Conservation (phyloP, 1,284 basidiomycete genomes). For the Tilletia horrida region DNA sequence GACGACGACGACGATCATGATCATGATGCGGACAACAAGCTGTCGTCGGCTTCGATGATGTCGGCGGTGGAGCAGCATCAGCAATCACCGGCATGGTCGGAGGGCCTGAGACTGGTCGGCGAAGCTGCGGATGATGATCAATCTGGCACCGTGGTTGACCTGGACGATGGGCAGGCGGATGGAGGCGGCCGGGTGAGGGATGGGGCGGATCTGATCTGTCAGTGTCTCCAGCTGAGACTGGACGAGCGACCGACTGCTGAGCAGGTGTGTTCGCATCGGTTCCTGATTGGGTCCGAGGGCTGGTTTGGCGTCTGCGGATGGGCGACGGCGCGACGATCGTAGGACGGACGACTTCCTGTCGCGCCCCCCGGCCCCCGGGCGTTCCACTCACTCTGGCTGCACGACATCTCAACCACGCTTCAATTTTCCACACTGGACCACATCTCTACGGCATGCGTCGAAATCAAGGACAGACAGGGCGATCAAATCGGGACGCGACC, state of each 20-base stretch:
- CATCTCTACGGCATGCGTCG: no score
- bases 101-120: no score
- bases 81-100: no score
- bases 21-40: not conserved
- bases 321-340: constrained; percentile 18
- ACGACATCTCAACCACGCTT: no score
- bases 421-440: no score
- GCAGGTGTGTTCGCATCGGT: constrained; percentile 70
- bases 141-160: not conserved
- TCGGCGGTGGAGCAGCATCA: not conserved
- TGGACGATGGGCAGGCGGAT: constrained; percentile 57
- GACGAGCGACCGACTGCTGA: constrained; percentile 68
- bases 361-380: no score
- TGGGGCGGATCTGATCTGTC: constrained; percentile 72
- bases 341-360: no score
- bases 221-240: constrained; percentile 70
- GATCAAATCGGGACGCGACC: no score
- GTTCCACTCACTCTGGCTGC: no score
- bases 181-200: constrained; percentile 77
- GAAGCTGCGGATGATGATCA: no score
- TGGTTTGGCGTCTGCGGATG: constrained; percentile 54
- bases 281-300: constrained; percentile 66
- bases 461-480: no score
- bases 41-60: no score
- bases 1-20: not conserved